Evolutionary conservation across 306 rosid species (phyloP).

Genomic region (Purshia tridentata): DNA sequence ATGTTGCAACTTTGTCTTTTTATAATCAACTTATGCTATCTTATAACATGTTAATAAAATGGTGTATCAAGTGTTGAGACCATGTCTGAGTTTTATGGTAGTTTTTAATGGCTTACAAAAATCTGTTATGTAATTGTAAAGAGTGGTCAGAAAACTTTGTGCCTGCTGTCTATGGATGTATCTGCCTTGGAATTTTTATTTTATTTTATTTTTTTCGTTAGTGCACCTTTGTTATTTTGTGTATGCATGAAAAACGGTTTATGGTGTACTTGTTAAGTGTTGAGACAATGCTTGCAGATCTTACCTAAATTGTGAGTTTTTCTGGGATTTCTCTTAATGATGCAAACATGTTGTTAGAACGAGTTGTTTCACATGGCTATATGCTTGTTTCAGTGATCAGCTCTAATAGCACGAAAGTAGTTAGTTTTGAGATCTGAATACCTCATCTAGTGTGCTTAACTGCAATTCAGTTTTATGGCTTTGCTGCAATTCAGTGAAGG

Average conservation of each 20-base stretch:
- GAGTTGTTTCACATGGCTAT: background rate
- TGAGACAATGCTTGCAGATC: background rate
- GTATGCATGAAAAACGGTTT: background rate
- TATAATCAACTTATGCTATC: background rate
- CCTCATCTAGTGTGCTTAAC: background rate
- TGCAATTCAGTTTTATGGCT: background rate
- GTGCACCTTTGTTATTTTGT: background rate
- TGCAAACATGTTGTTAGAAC: background rate
- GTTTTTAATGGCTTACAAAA: background rate
- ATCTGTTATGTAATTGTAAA: background rate
- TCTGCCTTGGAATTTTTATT: background rate
- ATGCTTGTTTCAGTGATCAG: background rate
- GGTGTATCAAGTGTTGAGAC: background rate
- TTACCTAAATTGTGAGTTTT: background rate
- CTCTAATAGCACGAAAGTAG: background rate
- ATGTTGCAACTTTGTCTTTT: background rate
- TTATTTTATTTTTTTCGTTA: too few species aligned
- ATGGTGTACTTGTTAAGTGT: background rate
- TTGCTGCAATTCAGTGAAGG: background rate
- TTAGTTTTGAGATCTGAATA: background rate
- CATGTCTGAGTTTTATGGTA: background rate
- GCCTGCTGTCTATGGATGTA: background rate
- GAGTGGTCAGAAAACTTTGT: background rate
- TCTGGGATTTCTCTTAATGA: background rate
- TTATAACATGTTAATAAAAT: background rate